Conservation (phyloP, 2,329 filamentous ascomycete genomes). For the Malbranchea zuffiana region DNA sequence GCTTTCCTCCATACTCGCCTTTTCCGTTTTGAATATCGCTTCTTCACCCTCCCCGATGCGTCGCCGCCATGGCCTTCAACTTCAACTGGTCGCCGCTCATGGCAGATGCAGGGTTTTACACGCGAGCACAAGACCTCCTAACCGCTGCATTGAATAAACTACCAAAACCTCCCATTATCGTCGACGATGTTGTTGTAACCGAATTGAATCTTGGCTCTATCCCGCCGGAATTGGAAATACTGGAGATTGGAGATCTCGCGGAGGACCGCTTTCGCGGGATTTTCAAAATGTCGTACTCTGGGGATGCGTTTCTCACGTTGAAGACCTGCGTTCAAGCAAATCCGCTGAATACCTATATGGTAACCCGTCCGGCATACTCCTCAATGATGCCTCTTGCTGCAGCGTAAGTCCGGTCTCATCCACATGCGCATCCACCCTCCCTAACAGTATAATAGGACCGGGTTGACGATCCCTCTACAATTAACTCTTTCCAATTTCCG, state of each 20-base stretch:
- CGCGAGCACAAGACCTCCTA: slow-evolving; percentile 83
- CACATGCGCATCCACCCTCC: not conserved
- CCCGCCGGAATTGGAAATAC: slow-evolving; percentile 86
- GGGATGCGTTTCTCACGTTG: slow-evolving; percentile 88
- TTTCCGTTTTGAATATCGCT: not conserved
- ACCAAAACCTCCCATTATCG: slow-evolving; percentile 95
- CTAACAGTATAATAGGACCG: slow-evolving; percentile 42
- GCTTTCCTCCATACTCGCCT: not conserved
- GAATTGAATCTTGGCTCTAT: slow-evolving; percentile 94
- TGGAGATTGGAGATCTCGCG: slow-evolving; percentile 94
- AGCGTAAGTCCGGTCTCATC: slow-evolving; percentile 38
- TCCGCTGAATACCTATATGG: slow-evolving; percentile 88
- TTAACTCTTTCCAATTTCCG: slow-evolving; percentile 95
- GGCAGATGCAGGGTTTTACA: slow-evolving; percentile 83
- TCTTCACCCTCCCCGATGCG: slow-evolving; percentile 3
- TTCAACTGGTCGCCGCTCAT: slow-evolving; percentile 99
- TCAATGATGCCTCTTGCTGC: slow-evolving; percentile 88
- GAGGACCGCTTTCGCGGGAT: slow-evolving; percentile 96
- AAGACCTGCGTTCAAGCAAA: slow-evolving; percentile 97
- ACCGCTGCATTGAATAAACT: slow-evolving; percentile 95
- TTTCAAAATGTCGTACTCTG: slow-evolving; percentile 98
- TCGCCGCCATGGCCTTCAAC: slow-evolving; percentile 81
- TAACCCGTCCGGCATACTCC: slow-evolving; percentile 81
- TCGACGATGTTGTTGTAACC: slow-evolving; percentile 97
- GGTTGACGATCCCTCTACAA: slow-evolving; percentile 91